phyloP scores from a whole-genome alignment of 805 yeast species.

The Cyberlindnera xishuangbannaensis region DNA sequence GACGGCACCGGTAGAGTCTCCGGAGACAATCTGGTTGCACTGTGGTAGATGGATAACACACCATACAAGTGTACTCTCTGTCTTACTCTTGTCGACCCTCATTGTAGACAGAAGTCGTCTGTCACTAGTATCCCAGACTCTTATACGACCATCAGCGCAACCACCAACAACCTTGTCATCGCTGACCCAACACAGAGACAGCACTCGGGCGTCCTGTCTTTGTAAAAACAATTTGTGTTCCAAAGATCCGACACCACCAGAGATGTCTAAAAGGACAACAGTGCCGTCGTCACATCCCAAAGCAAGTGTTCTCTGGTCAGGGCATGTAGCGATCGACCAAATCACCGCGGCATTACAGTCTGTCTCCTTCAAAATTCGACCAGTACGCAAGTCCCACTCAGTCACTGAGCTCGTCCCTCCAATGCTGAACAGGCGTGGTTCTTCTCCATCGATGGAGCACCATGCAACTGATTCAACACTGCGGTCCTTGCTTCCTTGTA shows the following conservation, averaged over 20 bases:
- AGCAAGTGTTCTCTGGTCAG: slow-evolving; percentile 58
- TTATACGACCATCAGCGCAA: slow-evolving; percentile 88
- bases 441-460: slow-evolving; percentile 46
- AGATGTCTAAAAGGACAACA: slow-evolving; percentile 75
- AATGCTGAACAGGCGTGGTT: slow-evolving; percentile 76
- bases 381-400: slow-evolving; percentile 83
- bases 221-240: slow-evolving; percentile 74
- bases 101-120: slow-evolving; percentile 67
- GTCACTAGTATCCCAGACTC: slow-evolving; percentile 62
- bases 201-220: slow-evolving; percentile 76
- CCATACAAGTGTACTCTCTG: slow-evolving; percentile 91
- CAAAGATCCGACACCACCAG: slow-evolving; percentile 79
- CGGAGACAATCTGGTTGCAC: slow-evolving; percentile 77
- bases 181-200: slow-evolving; percentile 72
- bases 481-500: slow-evolving; percentile 77
- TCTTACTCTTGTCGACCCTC: slow-evolving; percentile 86
- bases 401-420: slow-evolving; percentile 91
- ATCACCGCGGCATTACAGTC: slow-evolving; percentile 92
- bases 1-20: slow-evolving; percentile 92
- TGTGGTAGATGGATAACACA: slow-evolving; percentile 58
- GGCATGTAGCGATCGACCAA: slow-evolving; percentile 78
- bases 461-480: slow-evolving; percentile 89
- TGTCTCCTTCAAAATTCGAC: slow-evolving; percentile 65
- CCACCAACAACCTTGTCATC: slow-evolving; percentile 76
- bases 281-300: slow-evolving; percentile 96